Evolutionary conservation across 371 early-diverging fungal species (phyloP), one percentile per base, ranked within the genome.

Genomic region (Zychaea mexicana): DNA sequence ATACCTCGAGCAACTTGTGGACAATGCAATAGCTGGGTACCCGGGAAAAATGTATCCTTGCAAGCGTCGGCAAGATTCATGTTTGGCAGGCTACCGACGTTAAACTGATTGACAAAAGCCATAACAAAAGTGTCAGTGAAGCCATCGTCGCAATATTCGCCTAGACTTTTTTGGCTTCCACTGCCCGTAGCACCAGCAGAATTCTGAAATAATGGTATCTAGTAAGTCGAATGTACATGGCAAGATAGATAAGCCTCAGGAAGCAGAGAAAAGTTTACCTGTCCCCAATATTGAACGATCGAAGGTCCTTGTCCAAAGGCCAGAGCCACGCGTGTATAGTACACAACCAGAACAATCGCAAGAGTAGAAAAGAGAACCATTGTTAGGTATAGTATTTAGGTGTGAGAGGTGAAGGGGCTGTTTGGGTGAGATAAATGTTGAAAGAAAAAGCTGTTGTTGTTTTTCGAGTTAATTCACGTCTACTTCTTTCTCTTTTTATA

Each of bases 21-120:
- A 62, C 90, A 90, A 21, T 76, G 68, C 8, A 88, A 72, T 10
- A 90, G 61, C 0, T 65, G 33, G 12, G 86, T 84, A 6, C 85
- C 88, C 17, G 78, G 70, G 61, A 84, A 88, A 8, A 60, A 52
- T 19, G 66, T 61, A 10, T 65, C 75, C 46, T 73, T 71, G 65
- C 91, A 88, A 31, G 89, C 86, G 60, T 82, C 83, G 52, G 90
- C 76, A 53, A 90, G 77, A 59, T 90, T 88, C 30, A 85, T 56
- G 3, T 66, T 70, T 61, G 88, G 83, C 13, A 70, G 56, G 32
- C 69, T 49, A 60, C 80, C 65, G 52, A 82, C 73, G 42, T 84
- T 85, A 38, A 88, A 85, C 28, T 86, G 69, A 67, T 67, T 31
- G 52, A 92, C 69, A 58, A 90, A 90, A 4, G 89, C 79, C 19